phyloP scores from a whole-genome alignment of 2,329 filamentous ascomycete species.

The Podosphaera leucotricha region DNA sequence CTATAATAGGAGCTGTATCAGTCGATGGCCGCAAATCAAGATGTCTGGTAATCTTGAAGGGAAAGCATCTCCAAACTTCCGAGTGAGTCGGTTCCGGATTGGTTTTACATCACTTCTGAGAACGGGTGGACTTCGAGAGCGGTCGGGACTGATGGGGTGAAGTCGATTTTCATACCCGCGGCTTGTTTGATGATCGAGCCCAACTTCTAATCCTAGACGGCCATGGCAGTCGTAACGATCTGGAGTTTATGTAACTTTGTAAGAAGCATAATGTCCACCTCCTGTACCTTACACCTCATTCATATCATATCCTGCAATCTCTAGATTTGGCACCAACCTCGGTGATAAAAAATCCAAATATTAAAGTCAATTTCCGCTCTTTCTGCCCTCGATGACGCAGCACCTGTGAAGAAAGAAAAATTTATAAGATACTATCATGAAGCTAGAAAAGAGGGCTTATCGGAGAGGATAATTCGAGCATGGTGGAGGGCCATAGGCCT shows the following conservation, averaged over 20 bases:
- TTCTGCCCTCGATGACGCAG: not conserved
- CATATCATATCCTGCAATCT: not conserved
- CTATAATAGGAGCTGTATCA: not conserved
- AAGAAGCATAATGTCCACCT: not conserved
- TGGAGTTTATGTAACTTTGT: not conserved
- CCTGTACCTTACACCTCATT: not conserved
- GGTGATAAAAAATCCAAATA: not conserved
- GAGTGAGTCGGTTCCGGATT: not conserved
- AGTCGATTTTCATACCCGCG: not conserved
- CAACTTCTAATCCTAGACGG: not conserved
- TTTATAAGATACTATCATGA: not conserved
- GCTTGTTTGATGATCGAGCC: not conserved
- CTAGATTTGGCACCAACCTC: not conserved
- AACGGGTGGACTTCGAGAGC: not conserved
- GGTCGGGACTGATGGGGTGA: not conserved
- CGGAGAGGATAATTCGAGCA: not conserved
- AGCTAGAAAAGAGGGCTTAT: not conserved
- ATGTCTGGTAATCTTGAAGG: not conserved
- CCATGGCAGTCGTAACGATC: not conserved
- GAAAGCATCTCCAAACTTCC: not conserved
- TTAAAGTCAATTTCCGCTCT: not conserved
- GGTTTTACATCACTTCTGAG: not conserved
- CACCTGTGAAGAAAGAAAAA: not conserved
- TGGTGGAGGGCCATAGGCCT: not conserved
- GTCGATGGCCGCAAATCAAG: not conserved